Evolutionary conservation across 805 yeast genomes (phyloP), one percentile per base, ranked within the genome.

Genomic region (Debaryomyces hansenii): DNA sequence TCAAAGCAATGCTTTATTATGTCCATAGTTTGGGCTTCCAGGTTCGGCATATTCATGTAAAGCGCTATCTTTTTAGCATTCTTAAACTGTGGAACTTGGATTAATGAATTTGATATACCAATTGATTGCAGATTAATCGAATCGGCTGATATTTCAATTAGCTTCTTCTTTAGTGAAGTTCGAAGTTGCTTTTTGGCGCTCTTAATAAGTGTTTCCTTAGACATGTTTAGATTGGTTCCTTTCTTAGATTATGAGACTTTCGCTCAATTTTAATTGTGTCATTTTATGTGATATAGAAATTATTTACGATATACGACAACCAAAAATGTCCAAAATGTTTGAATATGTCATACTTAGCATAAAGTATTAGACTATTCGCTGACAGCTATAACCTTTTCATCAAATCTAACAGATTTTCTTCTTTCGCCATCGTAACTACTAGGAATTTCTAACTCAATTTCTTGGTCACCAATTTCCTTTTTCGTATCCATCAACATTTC

Each of bases 21-120:
- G 0, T 59, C 60, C 8, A 62, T 55, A 0, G 97, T 90, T 46
- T 78, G 78, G 1, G 87, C 70, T 63, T 91, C 97, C 42, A 82
- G 75, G 16, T 64, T 53, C 1, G 85, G 89, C 90, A 91, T 85
- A 60, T 79, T 82, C 87, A 90, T 79, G 57, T 80, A 91, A 27
- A 89, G 58, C 0, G 85, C 96, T 2, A 90, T 61, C 4, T 61
- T 70, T 8, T 57, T 54, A 0, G 90, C 80, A 0, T 52, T 42
- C 43, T 60, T 52, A 54, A 82, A 83, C 36, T 62, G 68, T 0
- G 70, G 66, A 29, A 55, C 44, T 2, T 50, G 33, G 18, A 50
- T 16, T n/a, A 74, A 36, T 10, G 51, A 46, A 0, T 52, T 39
- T 8, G 49, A 48, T 4, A 71, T 60, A 10, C 44, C 32, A 1